Percentiles rank a stretch among this genome's conserved stretches.
phyloP scores from a whole-genome alignment of 495 filamentous ascomycete species.

The Penicillium egyptiacum region DNA sequence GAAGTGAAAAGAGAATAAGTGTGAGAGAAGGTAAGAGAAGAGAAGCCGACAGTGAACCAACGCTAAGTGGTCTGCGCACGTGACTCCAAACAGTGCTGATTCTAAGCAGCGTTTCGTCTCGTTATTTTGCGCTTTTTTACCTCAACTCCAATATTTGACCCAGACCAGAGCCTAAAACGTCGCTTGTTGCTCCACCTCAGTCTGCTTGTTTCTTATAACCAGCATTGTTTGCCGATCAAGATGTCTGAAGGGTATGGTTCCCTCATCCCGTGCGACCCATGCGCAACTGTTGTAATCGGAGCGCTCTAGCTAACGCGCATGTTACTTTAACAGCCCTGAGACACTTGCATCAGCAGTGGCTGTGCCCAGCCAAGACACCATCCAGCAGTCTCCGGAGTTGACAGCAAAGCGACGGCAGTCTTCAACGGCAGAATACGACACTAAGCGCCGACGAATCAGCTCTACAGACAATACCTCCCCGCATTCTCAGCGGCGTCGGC shows the following conservation, averaged over 20 bases:
- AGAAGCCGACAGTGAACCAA: neutral
- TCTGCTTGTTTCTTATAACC: neutral
- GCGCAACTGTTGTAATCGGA: neutral
- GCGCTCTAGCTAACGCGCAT: slow-evolving; percentile 1
- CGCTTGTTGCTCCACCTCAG: neutral
- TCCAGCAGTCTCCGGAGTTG: slow-evolving; percentile 30
- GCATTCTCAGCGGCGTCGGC: slow-evolving; percentile 15
- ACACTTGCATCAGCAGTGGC: slow-evolving; percentile 66
- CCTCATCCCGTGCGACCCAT: neutral
- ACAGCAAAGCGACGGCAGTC: slow-evolving; percentile 59
- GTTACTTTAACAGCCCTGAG: slow-evolving; percentile 13
- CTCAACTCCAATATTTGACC: neutral
- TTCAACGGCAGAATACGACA: slow-evolving; percentile 50
- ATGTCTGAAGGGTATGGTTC: slow-evolving; percentile 12
- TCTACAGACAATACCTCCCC: slow-evolving; percentile 29
- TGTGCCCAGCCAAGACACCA: slow-evolving; percentile 52
- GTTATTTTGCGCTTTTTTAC: neutral
- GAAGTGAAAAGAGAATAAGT: neutral
- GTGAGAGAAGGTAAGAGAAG: neutral
- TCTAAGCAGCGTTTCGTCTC: slow-evolving; percentile 4
- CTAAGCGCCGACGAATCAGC: slow-evolving; percentile 58
- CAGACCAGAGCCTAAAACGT: neutral
- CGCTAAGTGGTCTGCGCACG: slow-evolving; percentile 23
- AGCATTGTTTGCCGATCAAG: neutral
- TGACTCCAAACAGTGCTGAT: slow-evolving; percentile 12